These are phyloP conservation scores for Exophiala sp. DNA, from an alignment of 2,329 filamentous ascomycete species.

Conservation along the genomic window DNA sequence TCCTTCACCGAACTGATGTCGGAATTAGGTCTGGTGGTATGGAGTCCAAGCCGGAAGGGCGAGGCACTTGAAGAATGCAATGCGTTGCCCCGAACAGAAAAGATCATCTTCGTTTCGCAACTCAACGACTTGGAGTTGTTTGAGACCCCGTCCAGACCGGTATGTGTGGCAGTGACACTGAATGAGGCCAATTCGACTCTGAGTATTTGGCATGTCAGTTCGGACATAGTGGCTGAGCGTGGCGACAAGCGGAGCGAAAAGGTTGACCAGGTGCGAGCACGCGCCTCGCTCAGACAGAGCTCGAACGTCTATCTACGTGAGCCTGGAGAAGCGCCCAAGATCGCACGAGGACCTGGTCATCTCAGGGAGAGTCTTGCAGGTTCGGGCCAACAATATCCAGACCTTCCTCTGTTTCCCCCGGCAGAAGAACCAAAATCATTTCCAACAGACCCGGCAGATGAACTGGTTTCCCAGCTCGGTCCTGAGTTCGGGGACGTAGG, in stretches of 20 bases:
- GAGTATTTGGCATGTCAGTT: conserved; percentile 26
- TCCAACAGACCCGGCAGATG: conserved; percentile 50
- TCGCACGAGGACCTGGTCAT: conserved; percentile 54
- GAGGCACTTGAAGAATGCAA: conserved; percentile 21
- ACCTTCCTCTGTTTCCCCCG: conserved; percentile 19
- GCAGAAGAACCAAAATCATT: conserved; percentile 49
- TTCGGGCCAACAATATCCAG: conserved; percentile 34
- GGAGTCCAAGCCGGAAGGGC: conserved; percentile 20
- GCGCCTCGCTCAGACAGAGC: conserved; percentile 50
- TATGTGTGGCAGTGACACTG: conserved; percentile 23
- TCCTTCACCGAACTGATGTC: conserved; percentile 26
- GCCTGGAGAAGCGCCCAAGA: conserved; percentile 71
- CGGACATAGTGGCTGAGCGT: conserved; percentile 39
- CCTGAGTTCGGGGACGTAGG: conserved; percentile 56
- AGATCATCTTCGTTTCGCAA: conserved; percentile 23
- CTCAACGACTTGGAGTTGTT: conserved; percentile 10
- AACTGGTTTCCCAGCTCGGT: conserved; percentile 64
- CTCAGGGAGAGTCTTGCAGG: conserved; percentile 72
- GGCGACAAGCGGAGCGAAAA: conserved; percentile 44
- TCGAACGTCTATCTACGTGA: conserved; percentile 54
- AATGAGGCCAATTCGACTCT: conserved; percentile 23
- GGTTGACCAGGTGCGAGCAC: conserved; percentile 21
- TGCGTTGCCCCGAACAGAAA: conserved; percentile 21
- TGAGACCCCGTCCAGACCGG: background rate
- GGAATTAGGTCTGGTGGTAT: conserved; percentile 27